Evolutionary conservation across 2,329 filamentous ascomycete species (phyloP), one percentile per base, ranked within the genome.

Genomic region (Botrytis aclada): DNA sequence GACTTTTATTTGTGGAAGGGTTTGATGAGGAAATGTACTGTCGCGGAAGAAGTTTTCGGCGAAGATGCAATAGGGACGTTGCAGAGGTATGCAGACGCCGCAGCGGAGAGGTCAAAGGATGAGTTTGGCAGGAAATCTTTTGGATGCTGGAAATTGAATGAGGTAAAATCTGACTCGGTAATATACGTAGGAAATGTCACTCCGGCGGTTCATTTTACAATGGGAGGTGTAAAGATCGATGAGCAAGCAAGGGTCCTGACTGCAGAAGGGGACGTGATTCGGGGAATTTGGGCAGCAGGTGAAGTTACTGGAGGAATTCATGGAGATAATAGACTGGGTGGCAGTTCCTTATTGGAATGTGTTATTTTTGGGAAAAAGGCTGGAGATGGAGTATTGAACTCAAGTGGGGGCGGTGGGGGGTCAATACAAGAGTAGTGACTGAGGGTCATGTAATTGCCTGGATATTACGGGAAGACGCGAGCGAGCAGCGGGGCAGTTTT

Each of bases 251-350:
- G 86, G 74, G 85, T 91, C 0, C 77, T 91, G 20, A 80, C 82
- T 9, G 78, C 78, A 12, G 78, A 81, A 4, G 79, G 83, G 20
- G 79, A 79, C 45, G 84, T 84, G 0, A 87, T 91, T 47, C 78
- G 83, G 4, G 89, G 89, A 0, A 76, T 91, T 0, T 91, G 88
- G 86, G 88, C 86, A 0, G 89, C 89, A 0, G 89, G 89, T 0
- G 89, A 91, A 82, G 85, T 90, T 29, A 89, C 88, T 0, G 89
- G 89, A 0, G 89, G 89, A 0, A 82, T 92, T 12, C 89, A 91
- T 77, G 89, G 89, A 0, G 87, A 87, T 65, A 91, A 91, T 77
- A 82, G 89, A 22, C 78, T 91, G 0, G 89, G 88, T 25, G 89
- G 89, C 0, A 89, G 87, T 8, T 90, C 88, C 2, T 76, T 91